phyloP scores from a whole-genome alignment of 2,329 filamentous ascomycete genomes.

The Fusarium siculi region DNA sequence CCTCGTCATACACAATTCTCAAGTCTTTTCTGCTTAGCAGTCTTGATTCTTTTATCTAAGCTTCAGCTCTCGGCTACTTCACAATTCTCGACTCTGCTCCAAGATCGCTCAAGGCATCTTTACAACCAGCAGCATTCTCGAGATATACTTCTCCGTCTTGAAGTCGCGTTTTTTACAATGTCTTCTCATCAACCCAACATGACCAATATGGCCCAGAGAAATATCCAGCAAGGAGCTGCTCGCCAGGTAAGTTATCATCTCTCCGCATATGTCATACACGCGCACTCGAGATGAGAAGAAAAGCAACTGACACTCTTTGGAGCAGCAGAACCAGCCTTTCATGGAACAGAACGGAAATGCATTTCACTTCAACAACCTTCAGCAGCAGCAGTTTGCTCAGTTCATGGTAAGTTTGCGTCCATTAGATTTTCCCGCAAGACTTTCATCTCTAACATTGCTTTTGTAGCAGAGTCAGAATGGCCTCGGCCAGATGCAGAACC shows the following conservation, averaged over 20 bases:
- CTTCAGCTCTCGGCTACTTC: neutral
- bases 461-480: neutral
- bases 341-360: neutral
- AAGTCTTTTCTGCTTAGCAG: conserved; percentile 1
- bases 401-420: neutral
- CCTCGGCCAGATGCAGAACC: neutral
- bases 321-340: neutral
- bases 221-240: neutral
- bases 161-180: conserved; percentile 7
- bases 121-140: neutral
- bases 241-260: conserved; percentile 2
- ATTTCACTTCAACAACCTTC: neutral
- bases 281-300: neutral
- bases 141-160: neutral
- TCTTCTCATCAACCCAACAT: neutral
- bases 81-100: neutral
- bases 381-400: neutral
- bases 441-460: neutral
- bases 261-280: neutral
- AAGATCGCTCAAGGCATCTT: conserved; percentile 7
- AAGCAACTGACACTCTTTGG: conserved; percentile 3
- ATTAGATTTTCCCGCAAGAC: neutral
- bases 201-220: neutral
- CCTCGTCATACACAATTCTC: neutral
- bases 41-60: neutral